phyloP scores from a whole-genome alignment of 2,329 filamentous ascomycete species.

The Beauveria brongniartii region DNA sequence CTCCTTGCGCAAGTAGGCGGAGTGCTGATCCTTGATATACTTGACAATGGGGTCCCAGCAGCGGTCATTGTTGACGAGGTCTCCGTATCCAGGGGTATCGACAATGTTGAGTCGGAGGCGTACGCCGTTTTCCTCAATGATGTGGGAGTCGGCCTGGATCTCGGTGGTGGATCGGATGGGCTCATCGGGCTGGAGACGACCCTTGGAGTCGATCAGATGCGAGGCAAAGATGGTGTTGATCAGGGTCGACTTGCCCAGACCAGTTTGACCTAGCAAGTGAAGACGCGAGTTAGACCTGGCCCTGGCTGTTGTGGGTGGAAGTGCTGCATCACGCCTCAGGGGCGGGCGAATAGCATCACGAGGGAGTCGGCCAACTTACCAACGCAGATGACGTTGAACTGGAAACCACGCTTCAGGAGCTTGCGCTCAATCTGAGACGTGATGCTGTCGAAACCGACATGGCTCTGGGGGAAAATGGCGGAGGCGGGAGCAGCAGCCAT shows the following conservation, averaged over 20 bases:
- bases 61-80: conserved; percentile 99
- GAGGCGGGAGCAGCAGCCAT: conserved; percentile 58
- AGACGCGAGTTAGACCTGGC: conserved; percentile 12
- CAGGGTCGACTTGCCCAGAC: conserved; percentile 95
- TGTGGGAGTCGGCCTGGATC: conserved; percentile 95
- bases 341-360: neutral
- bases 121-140: conserved; percentile 99
- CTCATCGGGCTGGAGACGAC: conserved; percentile 86
- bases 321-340: conserved; percentile 12
- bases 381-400: conserved; percentile 99
- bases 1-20: conserved; percentile 97
- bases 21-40: conserved; percentile 99
- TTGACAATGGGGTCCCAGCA: conserved; percentile 99
- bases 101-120: conserved; percentile 97
- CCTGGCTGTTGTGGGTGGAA: conserved; percentile 4
- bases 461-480: conserved; percentile 83
- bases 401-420: conserved; percentile 98
- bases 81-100: conserved; percentile 95
- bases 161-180: conserved; percentile 91
- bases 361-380: conserved; percentile 51
- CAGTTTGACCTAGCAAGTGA: conserved; percentile 70
- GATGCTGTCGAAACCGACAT: conserved; percentile 99
- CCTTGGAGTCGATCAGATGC: conserved; percentile 98
- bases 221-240: conserved; percentile 99
- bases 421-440: conserved; percentile 99